Evolutionary conservation across 2,329 filamentous ascomycete genomes (phyloP).

Genomic region (Fusarium succisae): DNA sequence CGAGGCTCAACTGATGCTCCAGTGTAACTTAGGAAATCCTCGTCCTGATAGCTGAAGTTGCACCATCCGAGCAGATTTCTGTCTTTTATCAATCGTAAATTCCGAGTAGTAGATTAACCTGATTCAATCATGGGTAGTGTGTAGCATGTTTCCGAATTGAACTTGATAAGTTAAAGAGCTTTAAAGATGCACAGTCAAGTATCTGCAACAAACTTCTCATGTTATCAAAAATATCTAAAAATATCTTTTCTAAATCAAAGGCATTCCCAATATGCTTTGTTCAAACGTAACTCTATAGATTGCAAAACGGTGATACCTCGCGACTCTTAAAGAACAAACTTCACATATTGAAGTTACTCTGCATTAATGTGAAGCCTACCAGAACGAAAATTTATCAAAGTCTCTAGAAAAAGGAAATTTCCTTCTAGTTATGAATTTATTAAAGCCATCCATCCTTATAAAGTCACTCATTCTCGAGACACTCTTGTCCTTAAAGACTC

Average conservation of each 20-base stretch:
- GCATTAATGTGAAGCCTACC: not conserved
- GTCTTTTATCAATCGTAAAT: not conserved
- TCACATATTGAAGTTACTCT: not conserved
- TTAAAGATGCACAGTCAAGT: too few species aligned
- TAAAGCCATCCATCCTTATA: not conserved
- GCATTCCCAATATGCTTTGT: rapidly evolving
- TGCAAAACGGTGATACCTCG: not conserved
- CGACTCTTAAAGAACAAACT: not conserved
- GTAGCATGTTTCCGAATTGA: not conserved
- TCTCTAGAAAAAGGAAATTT: not conserved
- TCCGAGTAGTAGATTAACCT: not conserved
- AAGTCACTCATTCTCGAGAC: too few species aligned
- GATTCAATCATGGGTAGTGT: not conserved
- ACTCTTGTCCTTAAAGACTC: not conserved
- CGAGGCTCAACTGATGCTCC: not conserved
- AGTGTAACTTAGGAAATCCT: not conserved
- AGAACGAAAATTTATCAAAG: not conserved
- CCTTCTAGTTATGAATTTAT: too few species aligned
- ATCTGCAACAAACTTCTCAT: too few species aligned
- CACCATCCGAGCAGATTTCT: too few species aligned
- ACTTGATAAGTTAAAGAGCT: not conserved
- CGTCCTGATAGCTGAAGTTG: not conserved
- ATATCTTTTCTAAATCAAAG: too few species aligned
- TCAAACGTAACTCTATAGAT: not conserved
- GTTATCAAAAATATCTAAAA: not conserved